A percentile compares a stretch with the other conserved stretches of the same genome.
These are phyloP conservation scores for Capsicum chinense DNA, from an alignment of 257 asterid genomes.

Conservation along the genomic window DNA sequence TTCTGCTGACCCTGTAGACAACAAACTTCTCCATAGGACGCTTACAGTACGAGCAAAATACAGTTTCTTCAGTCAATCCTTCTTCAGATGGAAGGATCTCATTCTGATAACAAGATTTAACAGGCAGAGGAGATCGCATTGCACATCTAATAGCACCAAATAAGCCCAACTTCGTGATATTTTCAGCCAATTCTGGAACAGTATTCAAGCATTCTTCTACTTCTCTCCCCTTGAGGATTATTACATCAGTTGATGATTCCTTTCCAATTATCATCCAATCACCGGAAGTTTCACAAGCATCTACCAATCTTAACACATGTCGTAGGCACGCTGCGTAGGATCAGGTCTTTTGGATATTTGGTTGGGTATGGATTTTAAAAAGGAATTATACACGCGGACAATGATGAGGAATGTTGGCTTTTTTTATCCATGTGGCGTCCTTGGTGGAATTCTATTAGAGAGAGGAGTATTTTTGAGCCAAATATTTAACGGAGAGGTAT, in stretches of 20 bases:
- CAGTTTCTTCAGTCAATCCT: conserved; percentile 43
- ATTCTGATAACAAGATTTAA: conserved; percentile 41
- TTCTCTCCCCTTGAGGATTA: conserved; percentile 42
- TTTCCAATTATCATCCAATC: conserved; percentile 62
- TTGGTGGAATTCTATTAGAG: no score
- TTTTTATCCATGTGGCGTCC: no score
- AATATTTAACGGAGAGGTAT: no score
- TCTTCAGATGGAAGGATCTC: conserved; percentile 59
- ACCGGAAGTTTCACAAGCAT: conserved; percentile 28
- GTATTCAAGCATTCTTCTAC: conserved; percentile 39
- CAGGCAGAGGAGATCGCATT: conserved; percentile 34
- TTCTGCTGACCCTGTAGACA: conserved; percentile 39
- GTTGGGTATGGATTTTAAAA: no score
- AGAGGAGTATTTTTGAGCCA: no score
- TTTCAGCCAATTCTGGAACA: conserved; percentile 43
- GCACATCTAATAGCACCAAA: conserved; percentile 47
- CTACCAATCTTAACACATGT: conserved; percentile 42
- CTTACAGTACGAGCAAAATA: conserved; percentile 57
- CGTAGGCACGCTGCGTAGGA: not conserved
- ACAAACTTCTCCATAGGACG: conserved; percentile 60
- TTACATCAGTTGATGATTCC: conserved; percentile 43
- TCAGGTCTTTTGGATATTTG: no score
- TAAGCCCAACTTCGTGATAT: conserved; percentile 50
- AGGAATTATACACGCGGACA: no score
- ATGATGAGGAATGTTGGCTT: no score